phyloP scores from a whole-genome alignment of 257 asterid species.

The Dorcoceras hygrometricum region DNA sequence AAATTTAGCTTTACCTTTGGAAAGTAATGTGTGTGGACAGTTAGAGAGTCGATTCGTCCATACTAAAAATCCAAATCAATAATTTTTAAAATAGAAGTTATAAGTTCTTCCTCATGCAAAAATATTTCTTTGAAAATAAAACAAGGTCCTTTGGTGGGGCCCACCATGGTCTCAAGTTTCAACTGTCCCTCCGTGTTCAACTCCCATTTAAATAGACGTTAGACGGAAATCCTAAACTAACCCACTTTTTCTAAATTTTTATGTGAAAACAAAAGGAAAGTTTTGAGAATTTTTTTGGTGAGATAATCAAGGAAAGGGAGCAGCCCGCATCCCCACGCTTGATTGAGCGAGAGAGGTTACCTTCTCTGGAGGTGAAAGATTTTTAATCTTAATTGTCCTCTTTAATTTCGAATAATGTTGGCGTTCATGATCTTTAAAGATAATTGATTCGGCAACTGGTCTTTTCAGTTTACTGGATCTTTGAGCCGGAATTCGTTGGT shows the following conservation, averaged over 20 bases:
- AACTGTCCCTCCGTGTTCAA: neutral
- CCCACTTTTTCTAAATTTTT: neutral
- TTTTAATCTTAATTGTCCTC: constrained; percentile 24
- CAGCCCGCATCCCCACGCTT: neutral
- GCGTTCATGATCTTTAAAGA: constrained; percentile 27
- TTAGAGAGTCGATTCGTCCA: no score
- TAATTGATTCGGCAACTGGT: constrained; percentile 37
- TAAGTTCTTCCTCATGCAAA: no score
- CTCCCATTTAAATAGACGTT: neutral
- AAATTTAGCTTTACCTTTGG: no score
- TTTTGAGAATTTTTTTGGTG: neutral
- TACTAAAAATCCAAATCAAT: no score
- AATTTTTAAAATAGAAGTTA: no score
- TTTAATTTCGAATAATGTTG: constrained; percentile 22
- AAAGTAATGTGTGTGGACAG: no score
- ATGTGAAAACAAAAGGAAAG: neutral
- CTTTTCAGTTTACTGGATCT: constrained; percentile 22
- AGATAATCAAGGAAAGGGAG: neutral
- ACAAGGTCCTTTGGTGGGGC: neutral
- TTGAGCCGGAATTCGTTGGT: constrained; percentile 12
- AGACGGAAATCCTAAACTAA: neutral
- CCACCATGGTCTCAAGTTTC: neutral
- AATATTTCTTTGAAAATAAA: no score
- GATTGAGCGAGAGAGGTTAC: constrained; percentile 17
- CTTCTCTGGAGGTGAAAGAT: constrained; percentile 10